phyloP scores from a whole-genome alignment of 2,329 filamentous ascomycete species.

The Aureobasidium lini region DNA sequence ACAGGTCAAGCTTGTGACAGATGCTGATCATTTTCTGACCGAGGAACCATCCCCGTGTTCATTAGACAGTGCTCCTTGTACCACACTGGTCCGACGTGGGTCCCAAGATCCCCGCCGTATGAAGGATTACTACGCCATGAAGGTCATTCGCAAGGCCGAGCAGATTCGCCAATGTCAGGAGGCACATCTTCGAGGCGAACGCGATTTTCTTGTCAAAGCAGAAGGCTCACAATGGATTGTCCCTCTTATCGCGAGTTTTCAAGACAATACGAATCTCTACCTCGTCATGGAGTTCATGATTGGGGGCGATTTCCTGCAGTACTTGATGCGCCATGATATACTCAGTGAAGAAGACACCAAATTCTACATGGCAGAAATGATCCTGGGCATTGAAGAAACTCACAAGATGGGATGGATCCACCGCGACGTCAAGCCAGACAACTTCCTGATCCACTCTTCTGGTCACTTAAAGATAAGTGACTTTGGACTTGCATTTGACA shows the following conservation, averaged over 20 bases:
- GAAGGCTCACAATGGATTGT: slow-evolving; percentile 89
- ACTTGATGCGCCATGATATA: slow-evolving; percentile 77
- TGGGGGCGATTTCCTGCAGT: slow-evolving; percentile 83
- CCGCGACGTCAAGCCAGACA: slow-evolving; percentile 93
- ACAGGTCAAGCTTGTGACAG: slow-evolving; percentile 76
- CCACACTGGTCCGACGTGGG: neutral
- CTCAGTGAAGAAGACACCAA: slow-evolving; percentile 70
- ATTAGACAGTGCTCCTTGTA: neutral
- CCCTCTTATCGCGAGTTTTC: slow-evolving; percentile 78
- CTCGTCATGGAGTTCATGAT: slow-evolving; percentile 99
- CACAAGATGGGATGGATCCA: slow-evolving; percentile 88
- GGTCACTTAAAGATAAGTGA: slow-evolving; percentile 94
- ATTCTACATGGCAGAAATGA: slow-evolving; percentile 94
- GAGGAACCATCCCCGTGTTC: neutral
- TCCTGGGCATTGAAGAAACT: slow-evolving; percentile 86
- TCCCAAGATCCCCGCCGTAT: neutral
- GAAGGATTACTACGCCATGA: slow-evolving; percentile 82
- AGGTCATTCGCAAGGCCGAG: slow-evolving; percentile 86
- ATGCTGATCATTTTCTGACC: slow-evolving; percentile 28
- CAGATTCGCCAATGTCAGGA: slow-evolving; percentile 91
- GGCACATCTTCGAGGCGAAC: slow-evolving; percentile 81
- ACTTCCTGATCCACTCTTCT: slow-evolving; percentile 81
- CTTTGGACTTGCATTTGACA: slow-evolving; percentile 91
- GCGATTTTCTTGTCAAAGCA: slow-evolving; percentile 84
- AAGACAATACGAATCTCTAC: slow-evolving; percentile 77